A percentile compares a stretch with the other conserved stretches of the same genome.
phyloP scores from a whole-genome alignment of 495 filamentous ascomycete genomes.

The Aspergillus biplanus region DNA sequence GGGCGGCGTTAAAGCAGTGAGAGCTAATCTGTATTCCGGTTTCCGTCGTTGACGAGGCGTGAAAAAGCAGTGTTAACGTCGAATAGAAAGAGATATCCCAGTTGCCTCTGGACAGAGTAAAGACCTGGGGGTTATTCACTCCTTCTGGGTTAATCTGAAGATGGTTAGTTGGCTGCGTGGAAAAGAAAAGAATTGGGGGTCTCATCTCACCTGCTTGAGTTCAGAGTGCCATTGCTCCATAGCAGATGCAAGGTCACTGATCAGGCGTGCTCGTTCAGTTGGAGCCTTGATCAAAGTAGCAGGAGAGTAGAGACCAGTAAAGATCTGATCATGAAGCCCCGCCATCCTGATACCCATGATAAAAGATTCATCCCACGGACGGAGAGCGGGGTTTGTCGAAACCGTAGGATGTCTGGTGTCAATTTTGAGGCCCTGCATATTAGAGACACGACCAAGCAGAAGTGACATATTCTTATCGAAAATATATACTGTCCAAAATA shows the following conservation, averaged over 20 bases:
- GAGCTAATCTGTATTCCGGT: constrained; percentile 8
- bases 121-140: constrained; percentile 11
- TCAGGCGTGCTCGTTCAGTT: constrained; percentile 10
- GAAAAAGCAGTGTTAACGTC: constrained; percentile 10
- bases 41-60: constrained; percentile 4
- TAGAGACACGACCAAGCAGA: constrained; percentile 25
- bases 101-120: constrained; percentile 5
- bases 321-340: constrained; percentile 21
- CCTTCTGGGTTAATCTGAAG: constrained; percentile 34
- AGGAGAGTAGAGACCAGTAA: constrained; percentile 21
- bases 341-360: constrained; percentile 22
- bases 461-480: constrained; percentile 30
- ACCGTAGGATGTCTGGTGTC: constrained; percentile 19
- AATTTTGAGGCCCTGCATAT: constrained; percentile 26
- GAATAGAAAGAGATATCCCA: constrained; percentile 20
- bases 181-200: neutral
- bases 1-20: constrained; percentile 6
- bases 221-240: constrained; percentile 9
- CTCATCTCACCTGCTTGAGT: constrained; percentile 1
- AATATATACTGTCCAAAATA: constrained; percentile 28
- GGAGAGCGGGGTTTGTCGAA: constrained; percentile 21
- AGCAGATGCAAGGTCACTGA: constrained; percentile 12
- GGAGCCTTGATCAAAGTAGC: neutral
- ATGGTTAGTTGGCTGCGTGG: neutral
- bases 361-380: constrained; percentile 29